These are phyloP conservation scores for Maudiozyma saulgeensis DNA, from an alignment of 805 yeast species.

Conservation along the genomic window DNA sequence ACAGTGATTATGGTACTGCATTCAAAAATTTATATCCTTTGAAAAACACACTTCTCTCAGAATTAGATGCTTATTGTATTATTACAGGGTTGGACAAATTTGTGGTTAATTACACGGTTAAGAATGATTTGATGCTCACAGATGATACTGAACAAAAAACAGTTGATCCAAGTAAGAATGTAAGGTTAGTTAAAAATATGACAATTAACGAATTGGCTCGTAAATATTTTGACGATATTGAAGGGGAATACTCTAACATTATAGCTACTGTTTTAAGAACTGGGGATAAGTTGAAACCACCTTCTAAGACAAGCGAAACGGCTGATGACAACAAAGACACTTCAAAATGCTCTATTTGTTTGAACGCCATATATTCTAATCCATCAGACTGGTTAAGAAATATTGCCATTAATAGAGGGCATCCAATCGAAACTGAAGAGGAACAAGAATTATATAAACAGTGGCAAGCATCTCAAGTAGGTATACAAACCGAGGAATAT, in stretches of 20 bases:
- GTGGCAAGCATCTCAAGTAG: constrained; percentile 27
- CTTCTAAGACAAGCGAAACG: constrained; percentile 18
- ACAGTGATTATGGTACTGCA: constrained; percentile 22
- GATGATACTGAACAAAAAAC: constrained; percentile 26
- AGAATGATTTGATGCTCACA: constrained; percentile 15
- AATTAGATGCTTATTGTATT: constrained; percentile 45
- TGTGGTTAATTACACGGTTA: constrained; percentile 15
- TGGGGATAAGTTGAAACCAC: constrained; percentile 62
- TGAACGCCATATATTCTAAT: constrained; percentile 40
- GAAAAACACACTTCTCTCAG: constrained; percentile 64
- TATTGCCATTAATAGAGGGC: constrained; percentile 54
- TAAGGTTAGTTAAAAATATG: constrained; percentile 44
- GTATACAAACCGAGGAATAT: constrained; percentile 12
- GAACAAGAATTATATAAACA: constrained; percentile 32
- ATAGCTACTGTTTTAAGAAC: constrained; percentile 89
- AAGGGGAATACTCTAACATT: constrained; percentile 74
- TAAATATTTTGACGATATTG: constrained; percentile 62
- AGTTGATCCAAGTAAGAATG: constrained; percentile 18
- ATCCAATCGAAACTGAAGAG: constrained; percentile 36
- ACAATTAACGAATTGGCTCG: constrained; percentile 73
- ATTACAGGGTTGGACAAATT: constrained; percentile 30
- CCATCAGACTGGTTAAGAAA: constrained; percentile 59
- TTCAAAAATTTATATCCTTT: constrained; percentile 57
- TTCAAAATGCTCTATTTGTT: constrained; percentile 48
- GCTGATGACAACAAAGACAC: constrained; percentile 8